Evolutionary conservation across 768 basidiomycete species (phyloP).

Genomic region (Mycena venus): DNA sequence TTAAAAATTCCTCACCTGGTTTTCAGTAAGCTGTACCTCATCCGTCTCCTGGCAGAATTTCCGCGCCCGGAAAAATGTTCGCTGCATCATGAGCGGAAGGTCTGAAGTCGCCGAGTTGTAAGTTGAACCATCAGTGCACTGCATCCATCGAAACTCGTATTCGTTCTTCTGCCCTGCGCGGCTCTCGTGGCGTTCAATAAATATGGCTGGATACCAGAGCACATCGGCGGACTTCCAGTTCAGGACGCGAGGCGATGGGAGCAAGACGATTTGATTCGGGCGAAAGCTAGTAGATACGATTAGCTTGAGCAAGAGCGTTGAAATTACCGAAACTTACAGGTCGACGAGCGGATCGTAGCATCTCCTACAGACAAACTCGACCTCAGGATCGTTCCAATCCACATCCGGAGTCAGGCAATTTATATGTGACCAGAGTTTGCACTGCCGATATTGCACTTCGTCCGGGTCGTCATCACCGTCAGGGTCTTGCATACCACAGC

Average conservation of each 20-base stretch:
- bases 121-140: not conserved
- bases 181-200: not conserved
- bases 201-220: too few species aligned
- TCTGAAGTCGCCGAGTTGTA: not conserved
- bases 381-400: conserved; percentile 5
- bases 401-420: not conserved
- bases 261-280: not conserved
- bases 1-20: not conserved
- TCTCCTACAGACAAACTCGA: not conserved
- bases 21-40: not conserved
- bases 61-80: too few species aligned
- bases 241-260: not conserved
- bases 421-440: conserved; percentile 11
- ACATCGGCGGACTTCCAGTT: not conserved
- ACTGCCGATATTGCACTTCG: conserved; percentile 12
- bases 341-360: not conserved
- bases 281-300: not conserved
- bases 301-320: not conserved
- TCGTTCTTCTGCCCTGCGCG: not conserved
- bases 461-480: conserved; percentile 8
- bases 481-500: not conserved
- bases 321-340: not conserved
- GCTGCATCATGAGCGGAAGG: not conserved
- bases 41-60: not conserved
- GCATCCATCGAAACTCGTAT: not conserved